These are phyloP conservation scores for Lathyrus aphaca DNA, from an alignment of 306 rosid species.

Conservation along the genomic window DNA sequence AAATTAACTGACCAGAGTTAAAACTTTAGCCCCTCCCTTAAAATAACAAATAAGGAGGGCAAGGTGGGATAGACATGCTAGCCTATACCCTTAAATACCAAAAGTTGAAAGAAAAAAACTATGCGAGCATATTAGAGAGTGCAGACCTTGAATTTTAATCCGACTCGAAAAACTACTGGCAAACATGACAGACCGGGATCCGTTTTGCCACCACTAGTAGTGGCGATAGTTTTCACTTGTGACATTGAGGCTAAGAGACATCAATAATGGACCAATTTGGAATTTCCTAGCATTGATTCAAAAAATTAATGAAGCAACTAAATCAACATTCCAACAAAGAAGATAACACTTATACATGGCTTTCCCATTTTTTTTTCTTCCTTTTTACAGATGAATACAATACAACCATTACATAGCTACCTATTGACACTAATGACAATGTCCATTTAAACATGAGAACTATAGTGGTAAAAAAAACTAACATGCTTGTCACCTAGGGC, in stretches of 20 bases:
- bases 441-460: conserved; percentile 41
- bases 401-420: conserved; percentile 55
- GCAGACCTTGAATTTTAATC: too few relatives aligned
- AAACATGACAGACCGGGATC: too few relatives aligned
- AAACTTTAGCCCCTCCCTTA: too few relatives aligned
- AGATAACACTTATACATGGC: conserved; percentile 51
- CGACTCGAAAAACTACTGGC: too few relatives aligned
- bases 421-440: conserved; percentile 54
- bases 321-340: conserved; percentile 41
- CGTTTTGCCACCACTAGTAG: not conserved
- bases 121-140: too few relatives aligned
- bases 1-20: too few relatives aligned
- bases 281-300: conserved; percentile 38
- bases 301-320: conserved; percentile 39
- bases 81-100: too few relatives aligned
- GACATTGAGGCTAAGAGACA: not conserved
- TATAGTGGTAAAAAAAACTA: conserved; percentile 29
- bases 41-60: too few relatives aligned
- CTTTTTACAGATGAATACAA: conserved; percentile 62
- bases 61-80: too few relatives aligned
- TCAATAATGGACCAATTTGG: conserved; percentile 20
- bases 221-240: not conserved
- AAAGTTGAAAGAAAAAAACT: too few relatives aligned
- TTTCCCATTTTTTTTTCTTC: conserved; percentile 45
- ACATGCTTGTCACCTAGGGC: conserved; percentile 79